Percentiles rank a stretch among this genome's conserved stretches.
These are phyloP conservation scores for Pestalotiopsis sp. DNA, from an alignment of 2,329 filamentous ascomycete genomes.

Conservation along the genomic window DNA sequence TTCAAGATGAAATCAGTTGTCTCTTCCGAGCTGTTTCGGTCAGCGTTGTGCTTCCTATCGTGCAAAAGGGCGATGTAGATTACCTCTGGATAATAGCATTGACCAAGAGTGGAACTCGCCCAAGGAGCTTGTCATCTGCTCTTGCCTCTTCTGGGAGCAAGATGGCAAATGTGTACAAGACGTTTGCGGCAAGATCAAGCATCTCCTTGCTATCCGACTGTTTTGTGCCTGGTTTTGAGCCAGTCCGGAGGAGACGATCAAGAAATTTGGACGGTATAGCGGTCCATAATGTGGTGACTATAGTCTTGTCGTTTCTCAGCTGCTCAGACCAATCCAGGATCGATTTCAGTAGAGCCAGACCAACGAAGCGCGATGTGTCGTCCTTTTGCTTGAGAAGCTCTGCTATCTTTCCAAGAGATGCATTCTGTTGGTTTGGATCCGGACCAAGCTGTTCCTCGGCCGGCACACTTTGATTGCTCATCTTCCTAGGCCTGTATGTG, in stretches of 20 bases:
- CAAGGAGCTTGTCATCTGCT: constrained; percentile 49
- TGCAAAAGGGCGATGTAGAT: constrained; percentile 14
- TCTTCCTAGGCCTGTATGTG: background rate
- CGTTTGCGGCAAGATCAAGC: constrained; percentile 64
- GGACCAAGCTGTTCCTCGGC: background rate
- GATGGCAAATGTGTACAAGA: constrained; percentile 64
- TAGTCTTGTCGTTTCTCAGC: constrained; percentile 50
- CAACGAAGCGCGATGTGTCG: constrained; percentile 71
- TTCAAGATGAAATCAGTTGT: constrained; percentile 58
- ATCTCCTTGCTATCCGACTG: constrained; percentile 58
- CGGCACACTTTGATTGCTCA: background rate
- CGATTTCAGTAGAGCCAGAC: constrained; percentile 67
- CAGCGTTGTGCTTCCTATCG: constrained; percentile 5
- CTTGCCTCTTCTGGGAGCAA: constrained; percentile 55
- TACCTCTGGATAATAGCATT: constrained; percentile 58
- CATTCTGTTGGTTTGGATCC: background rate
- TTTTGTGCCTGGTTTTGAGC: constrained; percentile 37
- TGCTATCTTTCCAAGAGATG: constrained; percentile 52
- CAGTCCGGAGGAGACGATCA: constrained; percentile 62
- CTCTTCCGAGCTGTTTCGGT: constrained; percentile 47
- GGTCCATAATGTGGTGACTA: constrained; percentile 57
- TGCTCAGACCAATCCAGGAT: constrained; percentile 62
- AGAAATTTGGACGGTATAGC: constrained; percentile 65
- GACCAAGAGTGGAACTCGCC: constrained; percentile 56
- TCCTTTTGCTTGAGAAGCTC: constrained; percentile 60